phyloP scores from a whole-genome alignment of 441 rosid genomes.

The Rhodomyrtus psidioides region DNA sequence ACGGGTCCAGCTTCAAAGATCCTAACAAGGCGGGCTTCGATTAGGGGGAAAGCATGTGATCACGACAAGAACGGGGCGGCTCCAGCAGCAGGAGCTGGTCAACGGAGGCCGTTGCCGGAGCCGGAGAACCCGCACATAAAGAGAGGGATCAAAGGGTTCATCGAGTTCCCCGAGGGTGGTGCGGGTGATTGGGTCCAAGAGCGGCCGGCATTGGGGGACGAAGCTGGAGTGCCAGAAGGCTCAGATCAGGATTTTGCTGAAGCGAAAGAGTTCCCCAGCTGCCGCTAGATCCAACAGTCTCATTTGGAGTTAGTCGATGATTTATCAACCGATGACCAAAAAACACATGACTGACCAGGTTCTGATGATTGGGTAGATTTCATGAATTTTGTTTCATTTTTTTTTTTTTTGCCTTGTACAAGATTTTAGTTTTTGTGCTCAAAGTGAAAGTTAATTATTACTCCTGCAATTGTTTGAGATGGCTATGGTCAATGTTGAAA shows the following conservation, averaged over 20 bases:
- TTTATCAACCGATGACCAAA: neutral
- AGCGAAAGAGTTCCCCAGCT: slow-evolving; percentile 26
- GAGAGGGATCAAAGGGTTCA: slow-evolving; percentile 81
- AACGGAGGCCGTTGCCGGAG: slow-evolving; percentile 29
- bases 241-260: slow-evolving; percentile 50
- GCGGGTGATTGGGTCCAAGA: slow-evolving; percentile 55
- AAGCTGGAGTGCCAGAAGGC: slow-evolving; percentile 77
- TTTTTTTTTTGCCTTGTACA: neutral
- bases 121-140: slow-evolving; percentile 74
- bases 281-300: neutral
- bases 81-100: slow-evolving; percentile 9
- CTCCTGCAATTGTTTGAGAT: neutral
- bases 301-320: neutral
- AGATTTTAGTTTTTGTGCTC: too few relatives aligned
- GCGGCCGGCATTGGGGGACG: slow-evolving; percentile 56
- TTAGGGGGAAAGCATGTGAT: slow-evolving; percentile 4
- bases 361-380: neutral
- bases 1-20: neutral
- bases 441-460: neutral
- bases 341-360: neutral
- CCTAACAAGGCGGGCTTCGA: neutral
- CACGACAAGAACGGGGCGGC: neutral
- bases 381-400: neutral
- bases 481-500: neutral
- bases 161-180: slow-evolving; percentile 70